Evolutionary conservation across 257 asterid genomes (phyloP).

Genomic region (Fraxinus anomala): DNA sequence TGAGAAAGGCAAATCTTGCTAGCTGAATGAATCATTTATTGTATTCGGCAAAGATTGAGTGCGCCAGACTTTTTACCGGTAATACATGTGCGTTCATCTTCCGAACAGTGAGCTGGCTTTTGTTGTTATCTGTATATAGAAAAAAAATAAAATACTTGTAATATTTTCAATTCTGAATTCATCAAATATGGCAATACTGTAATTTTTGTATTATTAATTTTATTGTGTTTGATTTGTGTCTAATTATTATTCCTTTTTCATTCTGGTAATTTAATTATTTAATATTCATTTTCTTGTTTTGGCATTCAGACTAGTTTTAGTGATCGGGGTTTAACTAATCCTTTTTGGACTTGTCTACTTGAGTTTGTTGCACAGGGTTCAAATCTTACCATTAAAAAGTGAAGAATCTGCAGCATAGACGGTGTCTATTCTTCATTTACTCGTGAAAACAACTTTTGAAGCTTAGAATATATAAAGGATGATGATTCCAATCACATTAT

Average conservation of each 20-base stretch:
- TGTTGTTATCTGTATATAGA: background rate
- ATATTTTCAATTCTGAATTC: background rate
- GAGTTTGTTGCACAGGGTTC: background rate
- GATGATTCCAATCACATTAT: background rate
- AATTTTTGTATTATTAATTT: background rate
- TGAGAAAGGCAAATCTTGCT: conserved; percentile 20
- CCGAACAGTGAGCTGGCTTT: background rate
- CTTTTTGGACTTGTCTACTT: background rate
- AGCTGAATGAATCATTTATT: background rate
- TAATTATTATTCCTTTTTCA: background rate
- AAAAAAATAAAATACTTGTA: background rate
- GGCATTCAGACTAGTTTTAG: background rate
- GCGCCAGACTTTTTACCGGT: background rate
- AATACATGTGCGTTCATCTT: background rate
- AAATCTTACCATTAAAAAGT: background rate
- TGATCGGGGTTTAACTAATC: background rate
- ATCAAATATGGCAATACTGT: background rate
- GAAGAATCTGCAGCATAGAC: background rate
- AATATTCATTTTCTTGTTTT: background rate
- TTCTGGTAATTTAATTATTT: background rate
- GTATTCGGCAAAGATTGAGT: conserved; percentile 17
- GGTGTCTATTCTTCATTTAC: background rate
- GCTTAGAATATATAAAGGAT: background rate
- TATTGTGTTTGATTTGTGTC: background rate
- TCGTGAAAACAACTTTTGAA: background rate